phyloP scores from a whole-genome alignment of 129 eudicot genomes.

The Flaveria trinervia region DNA sequence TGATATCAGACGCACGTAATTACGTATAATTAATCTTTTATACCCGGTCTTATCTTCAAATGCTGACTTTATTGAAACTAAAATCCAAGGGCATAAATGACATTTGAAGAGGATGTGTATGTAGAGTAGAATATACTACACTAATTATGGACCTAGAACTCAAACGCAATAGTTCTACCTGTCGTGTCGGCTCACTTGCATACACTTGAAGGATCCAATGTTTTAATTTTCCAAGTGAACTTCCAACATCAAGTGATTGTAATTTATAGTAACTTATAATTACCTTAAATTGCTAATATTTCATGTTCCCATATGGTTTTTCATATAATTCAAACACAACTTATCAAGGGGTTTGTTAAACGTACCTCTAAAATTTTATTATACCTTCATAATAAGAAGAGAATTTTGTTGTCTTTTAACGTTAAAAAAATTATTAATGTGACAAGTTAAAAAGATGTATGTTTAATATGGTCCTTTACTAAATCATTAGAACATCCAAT shows the following conservation, averaged over 20 bases:
- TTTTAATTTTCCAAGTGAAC: conserved; percentile 10
- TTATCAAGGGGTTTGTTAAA: neutral
- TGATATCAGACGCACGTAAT: too few relatives aligned
- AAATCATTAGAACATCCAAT: neutral
- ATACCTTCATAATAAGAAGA: too few relatives aligned
- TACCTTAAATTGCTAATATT: neutral
- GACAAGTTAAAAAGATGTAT: too few relatives aligned
- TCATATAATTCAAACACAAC: neutral
- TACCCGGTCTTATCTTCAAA: neutral
- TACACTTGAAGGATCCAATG: conserved; percentile 31
- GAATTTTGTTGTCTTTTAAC: too few relatives aligned
- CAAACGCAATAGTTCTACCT: conserved; percentile 16
- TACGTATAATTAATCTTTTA: too few relatives aligned
- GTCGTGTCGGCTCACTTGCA: conserved; percentile 14
- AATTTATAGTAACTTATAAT: neutral
- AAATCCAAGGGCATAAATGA: conserved; percentile 25
- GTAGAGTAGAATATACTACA: conserved; percentile 39
- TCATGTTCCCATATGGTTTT: neutral
- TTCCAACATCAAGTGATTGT: neutral
- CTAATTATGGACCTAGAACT: conserved; percentile 25
- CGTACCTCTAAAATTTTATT: too few relatives aligned
- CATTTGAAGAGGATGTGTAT: conserved; percentile 25
- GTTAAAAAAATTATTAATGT: too few relatives aligned
- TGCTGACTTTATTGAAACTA: conserved; percentile 7
- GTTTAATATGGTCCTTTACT: too few relatives aligned